Evolutionary conservation across 345 rosid genomes (phyloP).

Genomic region (Moricandia moricandioides): DNA sequence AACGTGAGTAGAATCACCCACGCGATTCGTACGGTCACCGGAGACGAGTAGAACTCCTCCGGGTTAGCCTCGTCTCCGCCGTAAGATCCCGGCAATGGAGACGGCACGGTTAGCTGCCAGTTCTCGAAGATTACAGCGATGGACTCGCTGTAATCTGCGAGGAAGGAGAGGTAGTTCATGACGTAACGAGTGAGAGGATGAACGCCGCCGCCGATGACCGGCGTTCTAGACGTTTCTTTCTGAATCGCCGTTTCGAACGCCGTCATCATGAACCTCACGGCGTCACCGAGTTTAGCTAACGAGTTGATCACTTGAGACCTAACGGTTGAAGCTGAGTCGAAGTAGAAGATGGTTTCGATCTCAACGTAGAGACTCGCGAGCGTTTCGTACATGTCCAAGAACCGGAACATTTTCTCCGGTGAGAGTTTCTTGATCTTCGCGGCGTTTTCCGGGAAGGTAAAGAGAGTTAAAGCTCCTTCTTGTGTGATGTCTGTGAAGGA

Average conservation of each 20-base stretch:
- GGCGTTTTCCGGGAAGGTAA: constrained; percentile 58
- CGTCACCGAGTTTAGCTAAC: constrained; percentile 52
- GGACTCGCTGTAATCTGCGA: constrained; percentile 54
- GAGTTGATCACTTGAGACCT: constrained; percentile 54
- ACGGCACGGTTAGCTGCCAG: constrained; percentile 21
- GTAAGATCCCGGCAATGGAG: too few species aligned
- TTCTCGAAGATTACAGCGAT: constrained; percentile 58
- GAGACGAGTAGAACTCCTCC: constrained; percentile 23
- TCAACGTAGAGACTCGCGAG: constrained; percentile 55
- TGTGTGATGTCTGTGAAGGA: constrained; percentile 62
- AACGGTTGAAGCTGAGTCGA: constrained; percentile 48
- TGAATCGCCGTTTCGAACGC: constrained; percentile 66
- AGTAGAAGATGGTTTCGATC: constrained; percentile 60
- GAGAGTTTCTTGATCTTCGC: constrained; percentile 49
- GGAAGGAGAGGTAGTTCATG: constrained; percentile 70
- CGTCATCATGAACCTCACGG: constrained; percentile 43
- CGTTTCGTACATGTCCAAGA: constrained; percentile 67
- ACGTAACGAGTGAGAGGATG: constrained; percentile 79
- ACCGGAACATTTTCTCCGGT: constrained; percentile 70
- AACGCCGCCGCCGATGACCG: constrained; percentile 62
- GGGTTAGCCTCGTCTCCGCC: constrained; percentile 24
- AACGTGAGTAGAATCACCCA: constrained; percentile 75
- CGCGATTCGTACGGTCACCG: constrained; percentile 36
- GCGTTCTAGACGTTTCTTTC: constrained; percentile 51
- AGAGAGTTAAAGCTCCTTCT: constrained; percentile 63